phyloP scores from a whole-genome alignment of 2,329 filamentous ascomycete genomes.

The Talaromyces sp. region DNA sequence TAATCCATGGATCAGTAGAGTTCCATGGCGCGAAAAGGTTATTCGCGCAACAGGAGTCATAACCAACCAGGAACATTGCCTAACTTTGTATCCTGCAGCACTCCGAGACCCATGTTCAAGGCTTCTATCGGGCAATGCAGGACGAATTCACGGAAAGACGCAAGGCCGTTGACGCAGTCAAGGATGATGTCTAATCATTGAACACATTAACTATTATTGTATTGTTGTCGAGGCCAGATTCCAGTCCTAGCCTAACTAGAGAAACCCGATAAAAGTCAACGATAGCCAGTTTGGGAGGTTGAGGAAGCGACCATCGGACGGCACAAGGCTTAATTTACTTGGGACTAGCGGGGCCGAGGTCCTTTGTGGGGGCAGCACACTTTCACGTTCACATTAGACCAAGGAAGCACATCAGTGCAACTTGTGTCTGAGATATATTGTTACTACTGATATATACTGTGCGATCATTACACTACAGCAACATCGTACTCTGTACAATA shows the following conservation, averaged over 20 bases:
- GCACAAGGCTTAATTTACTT: not conserved
- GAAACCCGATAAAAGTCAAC: not conserved
- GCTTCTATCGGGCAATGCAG: not conserved
- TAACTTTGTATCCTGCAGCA: slow-evolving; percentile 63
- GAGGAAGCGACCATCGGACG: not conserved
- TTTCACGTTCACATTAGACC: not conserved
- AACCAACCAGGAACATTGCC: slow-evolving; percentile 67
- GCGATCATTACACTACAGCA: not conserved
- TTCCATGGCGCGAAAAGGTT: not conserved
- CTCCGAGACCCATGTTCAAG: slow-evolving; percentile 61
- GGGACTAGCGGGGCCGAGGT: not conserved
- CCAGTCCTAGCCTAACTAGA: not conserved
- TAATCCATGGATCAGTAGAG: not conserved
- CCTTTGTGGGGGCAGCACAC: not conserved
- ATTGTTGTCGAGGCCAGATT: not conserved
- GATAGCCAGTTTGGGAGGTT: not conserved
- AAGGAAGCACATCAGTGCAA: not conserved
- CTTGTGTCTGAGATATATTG: not conserved
- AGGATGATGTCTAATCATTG: not conserved
- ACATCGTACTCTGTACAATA: not conserved
- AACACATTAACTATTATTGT: not conserved
- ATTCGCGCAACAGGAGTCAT: not conserved
- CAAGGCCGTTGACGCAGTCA: not conserved
- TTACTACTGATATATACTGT: no score
- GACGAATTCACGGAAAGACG: not conserved